Base-by-base conservation (phyloP, 2,329 filamentous ascomycete genomes). In the Ceratocystis huliohia region DNA sequence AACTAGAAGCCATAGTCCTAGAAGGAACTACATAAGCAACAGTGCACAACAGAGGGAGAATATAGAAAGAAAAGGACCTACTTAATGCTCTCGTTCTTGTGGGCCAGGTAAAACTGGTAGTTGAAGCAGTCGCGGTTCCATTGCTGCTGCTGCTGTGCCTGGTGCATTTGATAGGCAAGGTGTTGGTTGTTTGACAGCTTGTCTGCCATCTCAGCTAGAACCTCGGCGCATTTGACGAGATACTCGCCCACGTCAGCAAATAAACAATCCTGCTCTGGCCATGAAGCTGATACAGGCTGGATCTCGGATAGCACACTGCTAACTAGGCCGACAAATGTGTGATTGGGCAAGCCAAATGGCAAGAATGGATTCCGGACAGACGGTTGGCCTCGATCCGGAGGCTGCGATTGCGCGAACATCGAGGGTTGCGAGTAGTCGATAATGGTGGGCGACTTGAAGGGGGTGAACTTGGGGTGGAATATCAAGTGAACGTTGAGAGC, bases 221-320 rank as follows among this genome's bases (percentile, higher is more conserved):
- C 45, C 62, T 67, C 66, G n/a, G 46, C 33, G 53, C 66, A 67
- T n/a, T 67, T 67, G 61, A 67, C 66, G 5, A 67, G 41, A n/a
- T 67, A 67, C 44, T 67, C 66, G 28, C 66, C 66, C 17, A 67
- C 66, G 28, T 67, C 66, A n/a, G 66, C 61, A 53, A 67, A 67
- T 5, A 64, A 7, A 30, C 62, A 63, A 7, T 67, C 53, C 44
- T 67, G 66, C 3, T 66, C 59, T 5, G 66, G 62, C 66, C 66
- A 67, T 28, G 62, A 53, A 15, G 13, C 28, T 25, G 61, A 64
- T 5, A 67, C 61, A 13, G 66, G 66, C 50, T 61, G 61, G 25
- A 67, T 48, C 22, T 67, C 66, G 5, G 50, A 53, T 13, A 67
- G 46, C 8, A 67, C 66, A 44, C 25, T 67, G n/a, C 41, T 53